Evolutionary conservation across 306 rosid genomes (phyloP).

Genomic region (Cucumis cinereus): DNA sequence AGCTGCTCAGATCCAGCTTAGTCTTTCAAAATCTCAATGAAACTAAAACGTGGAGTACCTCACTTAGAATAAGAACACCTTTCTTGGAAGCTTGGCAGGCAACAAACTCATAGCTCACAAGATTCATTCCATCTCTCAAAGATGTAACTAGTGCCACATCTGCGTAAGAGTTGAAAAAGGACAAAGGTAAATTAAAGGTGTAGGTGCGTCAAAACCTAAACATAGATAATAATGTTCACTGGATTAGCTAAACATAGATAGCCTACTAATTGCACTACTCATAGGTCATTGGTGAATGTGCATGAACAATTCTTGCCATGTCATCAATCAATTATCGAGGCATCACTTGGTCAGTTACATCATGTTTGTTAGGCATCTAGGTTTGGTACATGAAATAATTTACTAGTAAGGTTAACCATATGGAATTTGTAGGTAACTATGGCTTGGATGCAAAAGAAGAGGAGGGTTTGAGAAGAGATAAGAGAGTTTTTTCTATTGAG

Average conservation of each 20-base stretch:
- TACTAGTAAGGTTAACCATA: background rate
- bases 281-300: background rate
- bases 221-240: background rate
- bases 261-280: background rate
- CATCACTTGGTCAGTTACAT: background rate
- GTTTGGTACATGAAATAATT: background rate
- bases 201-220: background rate
- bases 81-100: constrained; percentile 93
- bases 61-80: constrained; percentile 93
- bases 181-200: background rate
- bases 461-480: background rate
- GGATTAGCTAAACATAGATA: background rate
- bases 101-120: constrained; percentile 92
- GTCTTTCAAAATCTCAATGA: background rate
- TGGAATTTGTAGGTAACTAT: background rate
- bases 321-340: background rate
- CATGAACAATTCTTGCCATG: background rate
- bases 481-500: background rate
- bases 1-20: background rate
- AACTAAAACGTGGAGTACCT: constrained; percentile 35
- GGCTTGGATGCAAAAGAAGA: background rate
- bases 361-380: background rate
- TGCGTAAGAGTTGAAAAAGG: constrained; percentile 16
- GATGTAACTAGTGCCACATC: constrained; percentile 97
- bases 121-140: constrained; percentile 97